Evolutionary conservation across 2,329 filamentous ascomycete genomes (phyloP), one percentile per base, ranked within the genome.

Genomic region (Colletotrichum agaves): DNA sequence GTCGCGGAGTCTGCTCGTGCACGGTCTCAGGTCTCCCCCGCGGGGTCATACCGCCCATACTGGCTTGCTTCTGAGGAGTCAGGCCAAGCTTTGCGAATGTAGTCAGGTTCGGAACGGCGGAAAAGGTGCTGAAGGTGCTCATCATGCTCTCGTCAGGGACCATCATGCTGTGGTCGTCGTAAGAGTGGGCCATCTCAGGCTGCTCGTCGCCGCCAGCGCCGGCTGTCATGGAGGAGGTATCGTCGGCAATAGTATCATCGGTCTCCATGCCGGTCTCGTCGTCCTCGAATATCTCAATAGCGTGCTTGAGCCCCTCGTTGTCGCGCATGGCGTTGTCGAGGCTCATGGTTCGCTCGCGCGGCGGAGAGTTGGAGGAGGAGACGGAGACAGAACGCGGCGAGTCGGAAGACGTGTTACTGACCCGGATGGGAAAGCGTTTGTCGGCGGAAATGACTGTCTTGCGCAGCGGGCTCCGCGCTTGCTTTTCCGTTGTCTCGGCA

Each of bases 91-190:
- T 90, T 8, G 93, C 90, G 74, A 97, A 93, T 74, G 90, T 90
- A 19, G 93, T 96, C 88, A 96, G 88, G 73, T 95, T 93, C 5
- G 93, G 93, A 61, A 97, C 88, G 8, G 93, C 93, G 1, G 95
- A 98, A 79, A 98, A 98, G 12, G 87, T 89, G 82, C 93, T 97
- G 76, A 97, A 92, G 3, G 90, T 90, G 84, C 93, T 97, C 78
- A 93, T 84, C 87, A 91, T 80, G 49, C 90, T 91, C 72, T 93
- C 90, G 71, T 93, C 91, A 1, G 85, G 87, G 47, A 85, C 85
- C n/a, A 78, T 55, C 49, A 79, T 77, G 47, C 72, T 74, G 15
- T 78, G 75, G 55, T 78, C 74, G 11, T 75, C 73, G 11, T 78
- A 77, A 33, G 75, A 73, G 43, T 75, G 76, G 27, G 71, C 70